phyloP scores from a whole-genome alignment of 164 flowering plant genomes.

The Annona squamosa region DNA sequence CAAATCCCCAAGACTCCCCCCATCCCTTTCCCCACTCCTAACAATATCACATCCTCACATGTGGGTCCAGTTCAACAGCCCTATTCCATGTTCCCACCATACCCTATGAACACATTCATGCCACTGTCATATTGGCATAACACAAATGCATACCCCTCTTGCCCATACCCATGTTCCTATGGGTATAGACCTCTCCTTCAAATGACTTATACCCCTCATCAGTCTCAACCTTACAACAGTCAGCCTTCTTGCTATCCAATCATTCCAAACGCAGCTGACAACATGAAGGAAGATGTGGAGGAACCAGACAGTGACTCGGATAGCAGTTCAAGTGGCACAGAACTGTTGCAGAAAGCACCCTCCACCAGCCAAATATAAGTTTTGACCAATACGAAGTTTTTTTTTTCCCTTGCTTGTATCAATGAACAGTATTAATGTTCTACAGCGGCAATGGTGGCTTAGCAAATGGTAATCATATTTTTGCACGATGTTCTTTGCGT shows the following conservation, averaged over 20 bases:
- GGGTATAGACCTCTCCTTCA: constrained; percentile 26
- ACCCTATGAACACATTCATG: constrained; percentile 31
- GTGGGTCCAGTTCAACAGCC: constrained; percentile 18
- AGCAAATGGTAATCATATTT: too few relatives aligned
- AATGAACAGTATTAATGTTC: too few relatives aligned
- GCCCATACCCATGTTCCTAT: constrained; percentile 25
- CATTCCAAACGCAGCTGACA: constrained; percentile 15
- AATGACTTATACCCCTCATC: constrained; percentile 20
- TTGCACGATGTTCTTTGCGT: too few relatives aligned
- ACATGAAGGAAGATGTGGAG: constrained; percentile 16
- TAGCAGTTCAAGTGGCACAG: constrained; percentile 35
- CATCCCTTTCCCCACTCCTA: constrained; percentile 7
- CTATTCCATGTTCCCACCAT: constrained; percentile 26
- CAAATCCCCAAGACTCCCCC: constrained; percentile 13
- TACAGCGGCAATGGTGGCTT: too few relatives aligned
- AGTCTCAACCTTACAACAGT: constrained; percentile 30
- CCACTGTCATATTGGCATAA: constrained; percentile 44
- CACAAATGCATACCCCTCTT: constrained; percentile 26
- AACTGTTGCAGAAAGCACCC: constrained; percentile 13
- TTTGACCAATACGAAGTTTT: background rate
- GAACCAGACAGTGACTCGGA: constrained; percentile 30
- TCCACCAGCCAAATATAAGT: constrained; percentile 11
- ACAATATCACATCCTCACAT: constrained; percentile 10
- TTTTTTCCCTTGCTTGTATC: too few relatives aligned
- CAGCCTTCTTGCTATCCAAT: constrained; percentile 20